Conservation (phyloP, 257 asterid genomes). For the Solanum commersonii region DNA sequence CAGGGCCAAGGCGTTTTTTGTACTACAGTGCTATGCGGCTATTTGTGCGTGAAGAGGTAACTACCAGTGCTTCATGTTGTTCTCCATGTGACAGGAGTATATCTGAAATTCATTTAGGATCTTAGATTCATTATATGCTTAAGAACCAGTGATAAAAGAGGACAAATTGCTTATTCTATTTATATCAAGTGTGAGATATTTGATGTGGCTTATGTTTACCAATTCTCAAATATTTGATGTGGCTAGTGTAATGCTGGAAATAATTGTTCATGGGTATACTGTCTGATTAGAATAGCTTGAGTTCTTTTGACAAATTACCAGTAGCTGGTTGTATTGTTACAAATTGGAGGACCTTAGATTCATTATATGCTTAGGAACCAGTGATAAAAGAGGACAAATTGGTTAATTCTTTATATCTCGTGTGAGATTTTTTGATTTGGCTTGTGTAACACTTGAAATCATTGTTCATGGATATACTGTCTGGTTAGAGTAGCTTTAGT, state of each 20-base stretch:
- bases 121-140: neutral
- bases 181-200: neutral
- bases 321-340: neutral
- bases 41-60: conserved; percentile 71
- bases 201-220: neutral
- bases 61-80: neutral
- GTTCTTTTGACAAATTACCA: neutral
- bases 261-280: neutral
- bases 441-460: neutral
- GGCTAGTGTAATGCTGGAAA: neutral
- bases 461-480: neutral
- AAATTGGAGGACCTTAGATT: neutral
- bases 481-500: neutral
- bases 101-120: neutral
- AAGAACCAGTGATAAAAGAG: neutral
- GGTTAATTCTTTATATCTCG: neutral
- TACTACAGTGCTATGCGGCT: conserved; percentile 57
- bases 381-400: neutral
- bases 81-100: neutral
- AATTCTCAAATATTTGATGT: neutral
- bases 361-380: neutral
- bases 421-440: neutral
- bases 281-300: neutral
- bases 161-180: neutral
- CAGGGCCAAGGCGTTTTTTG: conserved; percentile 71